Conservation (phyloP, 345 rosid genomes). For the Citrus glauca region DNA sequence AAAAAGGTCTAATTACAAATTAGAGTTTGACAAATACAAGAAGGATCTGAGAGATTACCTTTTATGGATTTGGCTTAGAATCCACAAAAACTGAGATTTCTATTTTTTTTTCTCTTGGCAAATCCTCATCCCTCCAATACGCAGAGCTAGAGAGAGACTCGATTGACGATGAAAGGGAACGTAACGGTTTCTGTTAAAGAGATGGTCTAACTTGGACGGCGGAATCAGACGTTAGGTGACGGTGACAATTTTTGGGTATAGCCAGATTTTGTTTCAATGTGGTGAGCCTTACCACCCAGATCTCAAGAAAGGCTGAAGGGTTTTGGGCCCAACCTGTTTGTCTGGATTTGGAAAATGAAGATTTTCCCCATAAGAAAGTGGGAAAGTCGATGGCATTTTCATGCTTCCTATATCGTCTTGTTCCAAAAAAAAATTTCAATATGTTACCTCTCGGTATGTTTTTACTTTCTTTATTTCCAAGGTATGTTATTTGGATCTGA, state of each 20-base stretch:
- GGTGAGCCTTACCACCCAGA: background rate
- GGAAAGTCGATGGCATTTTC: too few species aligned
- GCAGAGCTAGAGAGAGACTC: background rate
- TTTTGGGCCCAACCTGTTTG: background rate
- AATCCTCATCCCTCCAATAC: constrained; percentile 13
- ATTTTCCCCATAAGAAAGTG: too few species aligned
- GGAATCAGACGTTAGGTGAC: background rate
- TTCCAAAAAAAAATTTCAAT: too few species aligned
- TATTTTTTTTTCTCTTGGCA: background rate
- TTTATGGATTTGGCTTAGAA: constrained; percentile 5
- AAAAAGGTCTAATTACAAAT: background rate
- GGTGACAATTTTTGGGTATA: background rate
- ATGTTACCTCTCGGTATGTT: too few species aligned
- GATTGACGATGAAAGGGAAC: background rate
- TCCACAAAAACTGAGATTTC: background rate
- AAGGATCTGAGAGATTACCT: constrained; percentile 10
- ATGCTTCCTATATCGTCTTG: too few species aligned
- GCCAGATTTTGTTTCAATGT: background rate
- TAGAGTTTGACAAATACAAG: background rate
- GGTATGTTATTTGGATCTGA: too few species aligned
- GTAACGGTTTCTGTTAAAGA: constrained; percentile 6
- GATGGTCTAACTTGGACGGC: background rate
- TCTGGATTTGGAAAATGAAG: too few species aligned
- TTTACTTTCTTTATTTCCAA: too few species aligned
- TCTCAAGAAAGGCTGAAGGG: background rate